Percentiles rank a stretch among this genome's conserved stretches.
phyloP scores from a whole-genome alignment of 306 rosid genomes.

The Quercus mongolica region DNA sequence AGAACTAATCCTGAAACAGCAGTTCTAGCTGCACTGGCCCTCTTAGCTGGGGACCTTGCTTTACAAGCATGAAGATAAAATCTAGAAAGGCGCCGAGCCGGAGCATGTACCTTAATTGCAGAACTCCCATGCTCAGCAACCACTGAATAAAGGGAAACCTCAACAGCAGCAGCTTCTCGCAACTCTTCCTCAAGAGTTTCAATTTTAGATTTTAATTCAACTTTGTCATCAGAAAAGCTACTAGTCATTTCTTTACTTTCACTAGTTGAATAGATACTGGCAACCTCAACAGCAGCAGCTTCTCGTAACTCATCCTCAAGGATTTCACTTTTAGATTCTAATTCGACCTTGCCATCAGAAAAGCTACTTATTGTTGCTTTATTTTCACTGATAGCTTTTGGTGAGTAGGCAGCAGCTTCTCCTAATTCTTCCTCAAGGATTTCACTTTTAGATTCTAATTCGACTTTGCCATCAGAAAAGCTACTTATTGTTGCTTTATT shows the following conservation, averaged over 20 bases:
- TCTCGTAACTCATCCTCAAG: conserved; percentile 77
- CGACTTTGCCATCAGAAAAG: conserved; percentile 24
- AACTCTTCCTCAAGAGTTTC: conserved; percentile 76
- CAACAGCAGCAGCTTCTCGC: conserved; percentile 85
- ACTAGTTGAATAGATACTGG: conserved; percentile 23
- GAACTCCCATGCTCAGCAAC: conserved; percentile 85
- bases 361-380: conserved; percentile 18
- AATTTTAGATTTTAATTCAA: conserved; percentile 50
- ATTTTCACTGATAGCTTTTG: neutral
- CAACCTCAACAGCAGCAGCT: conserved; percentile 83
- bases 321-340: conserved; percentile 57
- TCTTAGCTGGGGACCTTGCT: conserved; percentile 44
- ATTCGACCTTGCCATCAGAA: conserved; percentile 26
- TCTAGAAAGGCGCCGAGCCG: conserved; percentile 90
- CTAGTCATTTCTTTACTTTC: conserved; percentile 17
- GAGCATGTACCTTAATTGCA: conserved; percentile 78
- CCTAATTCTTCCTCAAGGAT: conserved; percentile 70
- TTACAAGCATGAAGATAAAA: conserved; percentile 68
- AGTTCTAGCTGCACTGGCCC: conserved; percentile 67
- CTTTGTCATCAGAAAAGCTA: conserved; percentile 21
- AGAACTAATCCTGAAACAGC: conserved; percentile 71
- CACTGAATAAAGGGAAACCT: conserved; percentile 72
- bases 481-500: conserved; percentile 20
- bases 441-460: conserved; percentile 54
- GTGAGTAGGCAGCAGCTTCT: conserved; percentile 65